Conservation (phyloP, 106 monocot species). For the Platanthera guangdongensis region DNA sequence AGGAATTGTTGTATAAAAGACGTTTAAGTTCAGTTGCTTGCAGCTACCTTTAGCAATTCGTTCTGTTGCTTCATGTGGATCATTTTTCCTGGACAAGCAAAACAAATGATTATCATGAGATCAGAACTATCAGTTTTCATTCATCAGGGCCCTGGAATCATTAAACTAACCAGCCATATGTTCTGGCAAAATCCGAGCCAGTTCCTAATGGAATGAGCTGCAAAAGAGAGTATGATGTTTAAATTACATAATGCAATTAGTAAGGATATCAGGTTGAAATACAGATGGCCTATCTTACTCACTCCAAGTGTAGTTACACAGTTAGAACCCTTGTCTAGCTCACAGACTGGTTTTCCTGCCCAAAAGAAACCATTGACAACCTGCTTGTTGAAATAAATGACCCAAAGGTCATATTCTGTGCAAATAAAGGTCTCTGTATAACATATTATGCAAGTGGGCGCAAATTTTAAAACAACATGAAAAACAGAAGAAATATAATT, state of each 20-base stretch:
- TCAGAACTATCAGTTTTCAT: conserved; percentile 6
- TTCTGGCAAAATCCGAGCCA: conserved; percentile 98
- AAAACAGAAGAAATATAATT: background rate
- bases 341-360: conserved; percentile 41
- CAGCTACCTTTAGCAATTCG: conserved; percentile 79
- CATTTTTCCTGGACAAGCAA: conserved; percentile 70
- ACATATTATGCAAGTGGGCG: background rate
- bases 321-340: conserved; percentile 18
- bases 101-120: conserved; percentile 8
- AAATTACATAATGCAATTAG: background rate
- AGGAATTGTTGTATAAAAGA: conserved; percentile 5
- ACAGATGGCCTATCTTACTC: conserved; percentile 22
- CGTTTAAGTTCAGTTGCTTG: background rate
- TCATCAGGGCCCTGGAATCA: background rate
- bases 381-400: conserved; percentile 29
- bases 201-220: conserved; percentile 98
- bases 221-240: conserved; percentile 16
- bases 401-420: conserved; percentile 2
- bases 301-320: conserved; percentile 76
- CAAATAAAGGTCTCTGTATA: background rate
- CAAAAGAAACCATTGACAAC: conserved; percentile 95
- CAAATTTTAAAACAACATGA: background rate
- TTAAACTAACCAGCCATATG: conserved; percentile 75
- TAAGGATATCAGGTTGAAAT: background rate
- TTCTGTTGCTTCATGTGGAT: conserved; percentile 74